Percentiles rank a stretch among this genome's conserved stretches.
Conservation (phyloP, 2,329 filamentous ascomycete species). For the Clonostachys sp. region DNA sequence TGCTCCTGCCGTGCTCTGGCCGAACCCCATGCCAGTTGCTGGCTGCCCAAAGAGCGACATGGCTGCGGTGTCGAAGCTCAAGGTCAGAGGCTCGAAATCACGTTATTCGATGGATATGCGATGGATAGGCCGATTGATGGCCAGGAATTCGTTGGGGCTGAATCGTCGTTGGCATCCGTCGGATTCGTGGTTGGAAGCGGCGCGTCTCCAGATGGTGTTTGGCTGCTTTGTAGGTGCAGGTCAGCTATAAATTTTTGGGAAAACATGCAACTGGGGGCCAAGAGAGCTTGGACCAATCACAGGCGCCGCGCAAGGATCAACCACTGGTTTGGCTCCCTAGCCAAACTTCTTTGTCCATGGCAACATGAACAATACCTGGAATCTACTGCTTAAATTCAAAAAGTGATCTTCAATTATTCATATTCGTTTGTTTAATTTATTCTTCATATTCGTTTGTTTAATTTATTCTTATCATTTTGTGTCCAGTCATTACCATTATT, state of each 20-base stretch:
- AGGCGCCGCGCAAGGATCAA: neutral
- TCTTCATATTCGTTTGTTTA: no score
- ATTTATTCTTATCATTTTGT: no score
- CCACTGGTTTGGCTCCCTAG: no score
- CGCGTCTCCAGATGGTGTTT: constrained; percentile 4
- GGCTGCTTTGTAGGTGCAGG: neutral
- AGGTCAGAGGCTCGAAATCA: no score
- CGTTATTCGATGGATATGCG: no score
- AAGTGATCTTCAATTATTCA: no score
- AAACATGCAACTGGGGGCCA: neutral
- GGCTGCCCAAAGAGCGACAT: constrained; percentile 20
- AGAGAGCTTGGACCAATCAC: constrained; percentile 27
- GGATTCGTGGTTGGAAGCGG: constrained; percentile 1
- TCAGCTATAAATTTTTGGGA: neutral
- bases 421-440: no score
- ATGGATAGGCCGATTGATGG: neutral
- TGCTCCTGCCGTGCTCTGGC: constrained; percentile 2
- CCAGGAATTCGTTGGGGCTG: neutral
- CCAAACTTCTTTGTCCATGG: no score
- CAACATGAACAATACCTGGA: no score
- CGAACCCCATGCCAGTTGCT: neutral
- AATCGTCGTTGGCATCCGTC: neutral
- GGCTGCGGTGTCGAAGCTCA: constrained; percentile 3
- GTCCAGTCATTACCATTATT: no score
- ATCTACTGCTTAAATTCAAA: no score